Conservation (phyloP, 345 rosid genomes). For the Melastoma malabathricum region DNA sequence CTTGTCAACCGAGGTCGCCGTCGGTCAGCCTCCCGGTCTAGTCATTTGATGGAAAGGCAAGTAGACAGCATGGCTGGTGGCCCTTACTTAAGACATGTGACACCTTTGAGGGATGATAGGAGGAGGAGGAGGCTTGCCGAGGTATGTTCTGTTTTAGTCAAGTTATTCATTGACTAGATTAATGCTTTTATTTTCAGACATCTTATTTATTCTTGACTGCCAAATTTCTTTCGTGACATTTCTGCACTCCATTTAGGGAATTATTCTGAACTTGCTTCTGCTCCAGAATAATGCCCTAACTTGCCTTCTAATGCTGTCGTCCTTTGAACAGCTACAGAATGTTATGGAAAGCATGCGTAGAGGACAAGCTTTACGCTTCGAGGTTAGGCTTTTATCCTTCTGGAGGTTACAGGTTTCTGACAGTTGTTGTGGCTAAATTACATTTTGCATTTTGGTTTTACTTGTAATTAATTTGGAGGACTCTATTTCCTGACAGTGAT, state of each 20-base stretch:
- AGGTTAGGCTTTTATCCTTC: conserved; percentile 30
- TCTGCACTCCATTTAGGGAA: too few species aligned
- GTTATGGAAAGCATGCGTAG: conserved; percentile 73
- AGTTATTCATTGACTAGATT: not conserved
- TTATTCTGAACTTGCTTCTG: too few species aligned
- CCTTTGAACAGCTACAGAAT: conserved; percentile 43
- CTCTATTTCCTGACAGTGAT: too few species aligned
- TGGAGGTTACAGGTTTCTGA: not conserved
- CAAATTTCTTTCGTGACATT: too few species aligned
- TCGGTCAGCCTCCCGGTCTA: conserved; percentile 40
- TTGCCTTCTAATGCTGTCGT: not conserved
- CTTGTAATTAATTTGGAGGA: too few species aligned
- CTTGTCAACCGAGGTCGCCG: conserved; percentile 32
- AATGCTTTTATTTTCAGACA: too few species aligned
- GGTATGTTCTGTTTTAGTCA: conserved; percentile 31
- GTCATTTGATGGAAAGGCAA: conserved; percentile 46
- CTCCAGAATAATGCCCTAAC: too few species aligned
- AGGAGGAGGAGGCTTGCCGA: conserved; percentile 64
- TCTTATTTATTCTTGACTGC: too few species aligned
- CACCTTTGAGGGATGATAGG: conserved; percentile 57
- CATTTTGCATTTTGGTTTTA: too few species aligned
- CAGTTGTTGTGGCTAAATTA: not conserved
- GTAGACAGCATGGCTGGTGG: conserved; percentile 34
- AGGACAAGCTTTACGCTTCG: conserved; percentile 62
- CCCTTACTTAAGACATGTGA: conserved; percentile 39